Evolutionary conservation across 352 stramenopile species (phyloP), one percentile per base, ranked within the genome.

Genomic region (Globisporangium perplexum): DNA sequence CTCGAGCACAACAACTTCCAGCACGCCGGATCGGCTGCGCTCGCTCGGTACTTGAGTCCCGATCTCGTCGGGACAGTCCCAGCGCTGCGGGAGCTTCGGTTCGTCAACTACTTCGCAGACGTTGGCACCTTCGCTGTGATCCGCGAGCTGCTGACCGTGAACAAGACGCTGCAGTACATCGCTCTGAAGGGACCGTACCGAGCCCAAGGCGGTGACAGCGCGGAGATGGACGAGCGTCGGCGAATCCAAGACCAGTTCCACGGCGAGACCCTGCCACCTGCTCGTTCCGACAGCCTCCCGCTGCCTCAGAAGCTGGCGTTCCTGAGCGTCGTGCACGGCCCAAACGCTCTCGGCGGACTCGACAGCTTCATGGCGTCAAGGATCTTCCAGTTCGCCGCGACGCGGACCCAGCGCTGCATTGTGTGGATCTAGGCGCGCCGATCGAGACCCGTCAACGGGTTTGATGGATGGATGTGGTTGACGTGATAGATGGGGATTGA

Each of bases 331-430:
- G 17, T 43, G 17, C 36, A 22, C 15, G 36, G 17, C 15, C 6
- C 36, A 20, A 46, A 23, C n/a, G 20, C n/a, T 3, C n/a, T 46
- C 20, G 41, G 41, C 18, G 15, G 2, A 24, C 41, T 26, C 41
- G 41, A 46, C 41, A 46, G 36, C 15, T 22, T 43, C 36, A 43
- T 43, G 36, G 15, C 18, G 18, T 15, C 17, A 5, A 22, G 23
- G 41, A 26, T 46, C 22, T 46, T 46, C 41, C 8, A 46, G 41
- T 46, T 26, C 41, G 41, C 41, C n/a, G 41, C n/a, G n/a, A 46
- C 22, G 6, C n/a, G 15, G 20, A 46, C 41, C 7, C 41, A 2
- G 22, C n/a, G n/a, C 12, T 20, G 41, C 4, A 17, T 46, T 3
- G 8, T 46, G 6, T 46, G 41, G n/a, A 1, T 46, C 41, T 28